Conservation (phyloP, 805 yeast genomes). For the Starmerella gropengiesseri region DNA sequence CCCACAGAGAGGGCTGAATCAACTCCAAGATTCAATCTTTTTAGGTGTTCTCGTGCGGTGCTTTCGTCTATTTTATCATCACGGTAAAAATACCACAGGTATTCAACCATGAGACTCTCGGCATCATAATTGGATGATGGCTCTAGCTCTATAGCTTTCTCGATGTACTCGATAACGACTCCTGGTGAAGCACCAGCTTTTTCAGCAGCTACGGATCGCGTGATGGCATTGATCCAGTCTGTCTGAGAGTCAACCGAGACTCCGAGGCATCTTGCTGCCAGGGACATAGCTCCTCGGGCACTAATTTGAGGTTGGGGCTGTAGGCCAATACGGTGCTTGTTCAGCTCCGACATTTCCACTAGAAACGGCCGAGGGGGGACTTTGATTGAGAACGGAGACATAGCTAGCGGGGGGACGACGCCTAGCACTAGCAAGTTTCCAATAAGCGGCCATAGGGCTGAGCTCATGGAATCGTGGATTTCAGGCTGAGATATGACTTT, state of each 20-base stretch:
- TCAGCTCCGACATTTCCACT: slow-evolving; percentile 6
- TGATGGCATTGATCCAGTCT: slow-evolving; percentile 12
- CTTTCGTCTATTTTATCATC: neutral
- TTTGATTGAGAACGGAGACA: neutral
- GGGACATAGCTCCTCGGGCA: slow-evolving; percentile 1
- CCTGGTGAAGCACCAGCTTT: neutral
- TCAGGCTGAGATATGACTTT: slow-evolving; percentile 37
- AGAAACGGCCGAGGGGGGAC: slow-evolving; percentile 11
- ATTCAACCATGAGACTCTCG: slow-evolving; percentile 4
- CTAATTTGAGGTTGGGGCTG: neutral
- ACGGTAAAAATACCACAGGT: slow-evolving; percentile 4
- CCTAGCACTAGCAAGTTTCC: slow-evolving; percentile 14
- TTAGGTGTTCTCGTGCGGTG: neutral
- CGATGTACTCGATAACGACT: slow-evolving; percentile 2
- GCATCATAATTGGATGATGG: slow-evolving; percentile 8
- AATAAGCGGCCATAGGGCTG: neutral
- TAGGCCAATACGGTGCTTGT: slow-evolving; percentile 9
- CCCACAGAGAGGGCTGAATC: neutral
- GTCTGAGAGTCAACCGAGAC: slow-evolving; percentile 3
- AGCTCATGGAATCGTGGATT: neutral
- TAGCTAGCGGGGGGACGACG: slow-evolving; percentile 13
- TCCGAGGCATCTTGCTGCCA: slow-evolving; percentile 11
- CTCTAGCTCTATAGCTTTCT: neutral
- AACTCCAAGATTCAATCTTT: neutral
- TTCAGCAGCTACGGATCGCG: slow-evolving; percentile 7